Evolutionary conservation across 202 grass and related monocot species (phyloP), one percentile per base, ranked within the genome.

Genomic region (Brachypodium distachyon): DNA sequence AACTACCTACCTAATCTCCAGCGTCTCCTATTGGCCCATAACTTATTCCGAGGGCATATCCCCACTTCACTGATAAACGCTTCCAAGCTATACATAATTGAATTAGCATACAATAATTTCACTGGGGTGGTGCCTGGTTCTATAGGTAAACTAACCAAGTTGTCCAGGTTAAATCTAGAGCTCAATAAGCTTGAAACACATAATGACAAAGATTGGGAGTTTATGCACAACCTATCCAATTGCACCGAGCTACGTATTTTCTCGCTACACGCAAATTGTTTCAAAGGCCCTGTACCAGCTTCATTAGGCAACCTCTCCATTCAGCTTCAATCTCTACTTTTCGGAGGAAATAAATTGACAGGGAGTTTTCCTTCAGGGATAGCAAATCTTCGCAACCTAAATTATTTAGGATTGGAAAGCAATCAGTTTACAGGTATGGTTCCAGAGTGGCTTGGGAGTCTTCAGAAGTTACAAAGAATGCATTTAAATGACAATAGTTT

Each of bases 371-470:
- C 85, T 67, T 28, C 36, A 0, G 64, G 67, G 6, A 59, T 79
- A 9, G 34, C 34, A 74, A 79, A 87, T 29, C 21, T 74, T 69
- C 38, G 0, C 3, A 83, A 50, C 38, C 41, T 87, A 1, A n/a
- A 32, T 4, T 0, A 1, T 6, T 0, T 83, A 37, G 3, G 0
- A 17, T 36, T 87, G 56, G 9, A 11, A 11, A 1, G 11, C 0
- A 87, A 87, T 28, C 44, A 6, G 19, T 83, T 87, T 43, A 68
- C 31, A 9, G 73, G 66, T 31, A 53, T 25, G 0, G 6, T 87
- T 19, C 80, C 79, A 2, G 36, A 67, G 9, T 79, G 66, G 22
- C 23, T 87, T 14, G 73, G 80, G 4, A n/a, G 25, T 13, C 73
- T 83, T 0, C 10, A 7, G 9, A 78, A n/a, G 0, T 6, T 87